Base-by-base conservation (phyloP, 495 filamentous ascomycete genomes). In the Xylaria acuta region DNA sequence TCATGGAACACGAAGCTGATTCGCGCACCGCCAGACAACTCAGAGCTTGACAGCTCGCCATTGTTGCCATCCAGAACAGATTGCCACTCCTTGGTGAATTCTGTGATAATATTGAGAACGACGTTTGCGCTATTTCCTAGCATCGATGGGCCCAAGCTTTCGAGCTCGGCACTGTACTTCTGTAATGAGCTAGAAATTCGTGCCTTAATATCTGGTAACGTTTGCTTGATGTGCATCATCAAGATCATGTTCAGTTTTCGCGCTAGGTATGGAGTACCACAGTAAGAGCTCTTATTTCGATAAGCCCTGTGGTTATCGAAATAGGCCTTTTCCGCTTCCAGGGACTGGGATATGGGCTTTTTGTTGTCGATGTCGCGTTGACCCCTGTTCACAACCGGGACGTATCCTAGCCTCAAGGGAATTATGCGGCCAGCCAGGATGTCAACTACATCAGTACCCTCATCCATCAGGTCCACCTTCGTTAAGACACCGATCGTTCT, bases 201-300 rank as follows among this genome's bases (percentile, higher is more conserved):
- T 22, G 91, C 92, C 82, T 98, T 99, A 86, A 99, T 99, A 79
- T 99, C 96, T 34, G 96, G 96, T 14, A 99, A 88, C 8, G 96
- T 99, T 85, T 99, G 96, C 83, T 99, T 99, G 86, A 99, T 99
- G 86, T 99, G 96, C 96, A 98, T 99, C 96, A 98, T 98, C 71
- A 99, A 89, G 82, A 99, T 98, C 81, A 99, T 86, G 81, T 99
- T 99, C 69, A 99, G 87, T 82, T 99, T 99, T 60, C 96, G 90
- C 7, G 96, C 96, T 40, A 99, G 86, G 76, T 98, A 99, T 8
- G 96, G 96, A 3, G 96, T 99, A 78, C 96, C 96, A 82, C 96
- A 99, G 86, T 99, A 99, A 20, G 95, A 92, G 76, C 93, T 92
- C 89, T 99, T 99, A 81, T 99, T 99, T 71, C 94, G 88, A 80